Evolutionary conservation across 495 filamentous ascomycete species (phyloP), one percentile per base, ranked within the genome.

Genomic region (Aspergillus leporis): DNA sequence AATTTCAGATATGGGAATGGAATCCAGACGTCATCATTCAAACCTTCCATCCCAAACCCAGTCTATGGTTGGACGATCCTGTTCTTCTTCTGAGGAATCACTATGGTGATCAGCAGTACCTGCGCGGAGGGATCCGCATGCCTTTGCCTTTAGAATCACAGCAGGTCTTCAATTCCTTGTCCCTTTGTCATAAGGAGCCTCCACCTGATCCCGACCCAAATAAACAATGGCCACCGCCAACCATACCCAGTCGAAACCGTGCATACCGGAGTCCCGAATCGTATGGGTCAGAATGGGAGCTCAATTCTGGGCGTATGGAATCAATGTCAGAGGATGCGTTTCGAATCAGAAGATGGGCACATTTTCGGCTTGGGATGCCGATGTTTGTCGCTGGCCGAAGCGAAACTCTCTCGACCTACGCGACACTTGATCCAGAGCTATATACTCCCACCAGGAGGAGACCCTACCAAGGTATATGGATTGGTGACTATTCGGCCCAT

Each of bases 391-490:
- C 80, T 16, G 75, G 75, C 38, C 76, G 84, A 36, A 84, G 81
- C n/a, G 87, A 92, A 59, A 81, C 86, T 14, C 72, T 93, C 25
- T 76, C 83, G 30, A 96, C 90, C 1, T 97, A 86, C 61, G 81
- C 88, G 14, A 92, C 93, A 0, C 78, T 98, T 3, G 84, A 89
- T 55, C 81, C 83, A 14, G 76, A 72, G 5, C 67, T 86, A 22
- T 97, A 94, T 66, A 92, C 85, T 0, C 91, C 92, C 0, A 93
- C 91, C 0, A 68, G 71, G n/a, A 77, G 85, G 41, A 91, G 91
- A 68, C 93, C 91, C 0, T 96, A 83, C 66, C 86, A 90, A 60
- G 93, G 93, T 0, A 88, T 98, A 22, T 98, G 90, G 90, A 88
- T 93, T 10, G 93, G 93, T 5, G 92, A 97, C 66, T 97, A 95